Evolutionary conservation across 495 filamentous ascomycete species (phyloP), one percentile per base, ranked within the genome.

Genomic region (Mytilinidion resinicola): DNA sequence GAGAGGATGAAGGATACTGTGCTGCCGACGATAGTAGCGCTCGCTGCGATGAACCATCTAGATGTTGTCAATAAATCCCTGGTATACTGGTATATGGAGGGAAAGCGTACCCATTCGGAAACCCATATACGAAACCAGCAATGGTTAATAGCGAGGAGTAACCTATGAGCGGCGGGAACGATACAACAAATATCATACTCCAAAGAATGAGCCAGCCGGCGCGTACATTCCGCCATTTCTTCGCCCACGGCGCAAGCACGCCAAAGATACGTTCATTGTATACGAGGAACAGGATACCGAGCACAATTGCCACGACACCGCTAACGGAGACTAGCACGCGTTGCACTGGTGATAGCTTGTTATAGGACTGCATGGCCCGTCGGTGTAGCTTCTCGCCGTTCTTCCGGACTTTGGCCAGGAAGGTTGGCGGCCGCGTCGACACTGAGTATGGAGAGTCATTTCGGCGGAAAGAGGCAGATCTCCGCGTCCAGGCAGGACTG

Each of bases 51-150:
- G 56, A 88, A 81, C 93, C 93, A 98, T 48, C 82, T 79, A n/a
- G 56, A 55, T 43, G 12, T 4, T 12, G 10, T 56, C 14, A 17
- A 56, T 53, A 30, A 15, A 37, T n/a, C 55, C 37, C 17, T 33
- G 43, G 6, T 11, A 38, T 21, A 9, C 10, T 6, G 15, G 25
- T 8, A 17, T 21, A 9, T 33, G 44, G 9, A 12, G 35, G 30
- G 17, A 12, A 7, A 38, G 65, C 80, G 67, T 73, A 85, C 80
- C 93, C 93, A 63, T 83, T 81, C 59, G 91, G 90, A 61, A 96
- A 85, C 0, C 91, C 95, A 74, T 89, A 98, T n/a, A 98, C 82
- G 68, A 96, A 96, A 0, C 93, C 93, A 11, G 88, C 76, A 30
- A 95, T 77, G 0, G 90, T 96, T n/a, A 95, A 79, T 57, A 85